Evolutionary conservation across 805 yeast genomes (phyloP).

Genomic region (Myxozyma neotropica): DNA sequence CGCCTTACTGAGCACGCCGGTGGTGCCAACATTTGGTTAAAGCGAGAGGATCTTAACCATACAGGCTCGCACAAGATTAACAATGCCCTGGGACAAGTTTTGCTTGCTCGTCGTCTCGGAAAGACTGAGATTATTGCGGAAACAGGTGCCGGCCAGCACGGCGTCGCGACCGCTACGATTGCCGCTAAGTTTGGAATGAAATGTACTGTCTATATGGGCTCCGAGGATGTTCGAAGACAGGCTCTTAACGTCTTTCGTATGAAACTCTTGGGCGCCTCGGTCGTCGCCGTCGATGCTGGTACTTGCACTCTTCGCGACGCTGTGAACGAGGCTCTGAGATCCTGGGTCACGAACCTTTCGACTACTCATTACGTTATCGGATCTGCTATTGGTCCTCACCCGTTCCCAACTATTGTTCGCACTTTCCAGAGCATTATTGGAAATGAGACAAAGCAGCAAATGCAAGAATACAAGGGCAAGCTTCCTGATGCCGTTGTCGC

Average conservation of each 20-base stretch:
- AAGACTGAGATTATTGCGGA: constrained; percentile 52
- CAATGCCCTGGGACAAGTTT: constrained; percentile 51
- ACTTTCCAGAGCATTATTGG: constrained; percentile 98
- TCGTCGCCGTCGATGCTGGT: constrained; percentile 90
- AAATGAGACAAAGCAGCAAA: constrained; percentile 89
- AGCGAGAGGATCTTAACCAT: constrained; percentile 81
- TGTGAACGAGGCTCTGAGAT: constrained; percentile 93
- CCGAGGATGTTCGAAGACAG: constrained; percentile 98
- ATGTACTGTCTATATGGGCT: constrained; percentile 98
- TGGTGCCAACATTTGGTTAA: constrained; percentile 96
- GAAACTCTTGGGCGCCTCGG: constrained; percentile 94
- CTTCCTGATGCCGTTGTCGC: constrained; percentile 95
- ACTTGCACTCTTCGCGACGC: constrained; percentile 97
- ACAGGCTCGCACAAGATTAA: constrained; percentile 54
- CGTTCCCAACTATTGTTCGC: constrained; percentile 96
- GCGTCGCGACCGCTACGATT: constrained; percentile 55
- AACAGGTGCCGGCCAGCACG: constrained; percentile 57
- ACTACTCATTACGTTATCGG: constrained; percentile 96
- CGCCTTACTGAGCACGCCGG: constrained; percentile 87
- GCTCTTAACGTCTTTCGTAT: constrained; percentile 97
- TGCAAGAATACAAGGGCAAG: constrained; percentile 76
- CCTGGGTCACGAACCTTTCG: constrained; percentile 86
- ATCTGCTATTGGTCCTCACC: constrained; percentile 99
- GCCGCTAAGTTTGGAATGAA: constrained; percentile 72
- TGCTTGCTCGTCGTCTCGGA: constrained; percentile 50